Base-by-base conservation (phyloP, 495 filamentous ascomycete species). In the Chaetomidium leptoderma region DNA sequence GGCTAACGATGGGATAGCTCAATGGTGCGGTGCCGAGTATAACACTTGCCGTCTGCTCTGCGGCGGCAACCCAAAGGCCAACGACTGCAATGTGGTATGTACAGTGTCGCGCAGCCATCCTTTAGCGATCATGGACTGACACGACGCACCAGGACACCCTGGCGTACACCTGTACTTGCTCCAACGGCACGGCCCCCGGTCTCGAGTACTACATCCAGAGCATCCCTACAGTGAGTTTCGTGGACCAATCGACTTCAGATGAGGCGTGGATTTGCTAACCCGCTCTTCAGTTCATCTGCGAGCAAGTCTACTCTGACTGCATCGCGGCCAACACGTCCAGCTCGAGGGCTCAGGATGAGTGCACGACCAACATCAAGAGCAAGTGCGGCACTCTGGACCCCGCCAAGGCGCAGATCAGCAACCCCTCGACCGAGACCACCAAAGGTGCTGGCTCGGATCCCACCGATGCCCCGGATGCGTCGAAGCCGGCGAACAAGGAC, bases 151-250 rank as follows among this genome's bases (percentile, higher is more conserved):
- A 74, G 71, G 42, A 21, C n/a, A 64, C 63, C 17, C 49, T 72
- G 29, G 48, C 49, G 7, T 74, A 59, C 62, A 29, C 26, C 19
- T 74, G 72, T 63, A 58, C 47, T 1, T 74, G 72, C 71, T 19
- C n/a, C 19, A 68, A 73, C 49, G 65, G 60, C 57, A 50, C 63
- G 9, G 64, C 72, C 14, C 72, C 72, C 4, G 70, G 61, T 35
- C 71, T 74, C 16, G 56, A 71, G 49, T 66, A 73, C 49, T 74
- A 73, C 63, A 63, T 35, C 24, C 64, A 72, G 65, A 67, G 70
- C 35, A 64, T 74, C 36, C 70, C 69, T 21, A 69, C 63, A 16
- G 70, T 73, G 46, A 55, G 70, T 59, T 11, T 26, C n/a, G n/a
- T 11, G 10, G 6, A 13, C 0, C 16, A n/a, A 9, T 13, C 43